These are phyloP conservation scores for Fraxinus anomala DNA, from an alignment of 257 asterid genomes.

Conservation along the genomic window DNA sequence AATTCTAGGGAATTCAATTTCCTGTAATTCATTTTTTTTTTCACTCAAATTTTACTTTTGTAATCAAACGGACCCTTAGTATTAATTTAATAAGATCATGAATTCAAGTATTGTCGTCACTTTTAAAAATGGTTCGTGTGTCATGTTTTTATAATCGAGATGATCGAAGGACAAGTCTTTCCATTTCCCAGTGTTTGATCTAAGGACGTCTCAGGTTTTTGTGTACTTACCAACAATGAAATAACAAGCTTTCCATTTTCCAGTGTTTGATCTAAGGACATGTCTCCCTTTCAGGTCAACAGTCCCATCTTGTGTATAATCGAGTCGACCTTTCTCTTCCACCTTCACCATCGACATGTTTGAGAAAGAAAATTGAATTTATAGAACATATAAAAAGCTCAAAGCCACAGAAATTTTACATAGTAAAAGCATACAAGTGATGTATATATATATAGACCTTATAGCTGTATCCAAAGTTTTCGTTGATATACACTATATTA, in stretches of 20 bases:
- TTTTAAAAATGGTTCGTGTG: too few relatives aligned
- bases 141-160: too few relatives aligned
- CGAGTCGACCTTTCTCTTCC: conserved; percentile 46
- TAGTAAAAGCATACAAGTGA: too few relatives aligned
- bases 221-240: conserved; percentile 59
- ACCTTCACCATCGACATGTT: conserved; percentile 22
- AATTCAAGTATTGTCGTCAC: background rate
- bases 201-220: background rate
- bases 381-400: background rate
- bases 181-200: too few relatives aligned
- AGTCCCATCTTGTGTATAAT: conserved; percentile 69
- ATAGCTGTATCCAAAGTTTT: background rate
- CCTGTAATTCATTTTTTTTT: too few relatives aligned
- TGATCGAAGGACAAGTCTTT: too few relatives aligned
- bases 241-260: conserved; percentile 76
- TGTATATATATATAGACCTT: background rate
- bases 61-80: too few relatives aligned
- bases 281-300: conserved; percentile 65
- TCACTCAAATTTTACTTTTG: too few relatives aligned
- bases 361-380: conserved; percentile 4
- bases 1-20: too few relatives aligned
- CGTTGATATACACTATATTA: background rate
- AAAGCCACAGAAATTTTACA: background rate
- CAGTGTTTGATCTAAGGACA: conserved; percentile 59
- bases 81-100: background rate